phyloP scores from a whole-genome alignment of 768 basidiomycete genomes.

The Leucocoprinus birnbaumii region DNA sequence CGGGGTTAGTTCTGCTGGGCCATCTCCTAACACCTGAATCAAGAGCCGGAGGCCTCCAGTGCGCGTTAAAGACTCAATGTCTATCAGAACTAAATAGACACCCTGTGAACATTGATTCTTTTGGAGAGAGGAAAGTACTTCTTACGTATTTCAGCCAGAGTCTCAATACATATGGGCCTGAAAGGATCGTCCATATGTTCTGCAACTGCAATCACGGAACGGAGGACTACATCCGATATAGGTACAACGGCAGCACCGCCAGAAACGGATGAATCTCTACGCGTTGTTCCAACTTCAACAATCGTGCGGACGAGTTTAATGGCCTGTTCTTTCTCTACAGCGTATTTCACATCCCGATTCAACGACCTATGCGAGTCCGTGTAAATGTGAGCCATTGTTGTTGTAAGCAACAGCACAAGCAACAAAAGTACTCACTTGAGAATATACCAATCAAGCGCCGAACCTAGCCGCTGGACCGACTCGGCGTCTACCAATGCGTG shows the following conservation, averaged over 20 bases:
- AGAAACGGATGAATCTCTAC: constrained; percentile 38
- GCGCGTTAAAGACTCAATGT: constrained; percentile 76
- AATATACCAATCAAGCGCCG: constrained; percentile 85
- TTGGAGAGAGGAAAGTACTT: constrained; percentile 9
- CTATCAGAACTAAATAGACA: constrained; percentile 67
- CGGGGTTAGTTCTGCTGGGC: constrained; percentile 78
- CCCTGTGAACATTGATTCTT: neutral
- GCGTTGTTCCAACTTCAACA: constrained; percentile 70
- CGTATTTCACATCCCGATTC: constrained; percentile 78
- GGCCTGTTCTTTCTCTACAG: constrained; percentile 87
- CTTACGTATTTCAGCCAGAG: constrained; percentile 86
- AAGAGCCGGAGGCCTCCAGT: constrained; percentile 86
- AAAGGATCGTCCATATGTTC: constrained; percentile 93
- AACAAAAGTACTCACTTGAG: constrained; percentile 63
- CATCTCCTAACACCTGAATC: constrained; percentile 86
- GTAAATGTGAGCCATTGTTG: constrained; percentile 6
- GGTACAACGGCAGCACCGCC: constrained; percentile 48
- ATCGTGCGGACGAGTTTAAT: constrained; percentile 86
- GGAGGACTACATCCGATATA: constrained; percentile 73
- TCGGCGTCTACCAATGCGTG: constrained; percentile 71
- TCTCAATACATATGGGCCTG: constrained; percentile 77
- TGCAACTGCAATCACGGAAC: constrained; percentile 89
- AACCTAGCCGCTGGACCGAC: constrained; percentile 63
- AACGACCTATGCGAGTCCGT: constrained; percentile 53
- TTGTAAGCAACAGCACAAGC: neutral